Percentiles rank a stretch among this genome's conserved stretches.
phyloP scores from a whole-genome alignment of 352 stramenopile species.

The Globisporangium takayamanum region DNA sequence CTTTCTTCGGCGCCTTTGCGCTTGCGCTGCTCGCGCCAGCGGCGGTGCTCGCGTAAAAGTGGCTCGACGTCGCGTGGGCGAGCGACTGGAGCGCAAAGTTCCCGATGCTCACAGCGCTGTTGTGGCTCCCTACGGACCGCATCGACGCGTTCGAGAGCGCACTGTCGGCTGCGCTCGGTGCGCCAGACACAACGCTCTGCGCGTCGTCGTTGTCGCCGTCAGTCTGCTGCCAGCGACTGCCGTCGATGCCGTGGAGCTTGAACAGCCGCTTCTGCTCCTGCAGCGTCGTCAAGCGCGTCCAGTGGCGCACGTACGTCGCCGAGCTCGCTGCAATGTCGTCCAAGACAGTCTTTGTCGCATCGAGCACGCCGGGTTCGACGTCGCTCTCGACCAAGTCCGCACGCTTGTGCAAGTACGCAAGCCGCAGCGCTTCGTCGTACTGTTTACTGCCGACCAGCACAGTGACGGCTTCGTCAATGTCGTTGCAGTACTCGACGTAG shows the following conservation, averaged over 20 bases:
- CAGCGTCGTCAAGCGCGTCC: constrained; percentile 54
- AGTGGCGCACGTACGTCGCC: constrained; percentile 42
- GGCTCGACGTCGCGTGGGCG: constrained; percentile 46
- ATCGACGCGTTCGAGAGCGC: constrained; percentile 55
- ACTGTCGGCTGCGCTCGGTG: constrained; percentile 46
- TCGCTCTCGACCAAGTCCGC: constrained; percentile 67
- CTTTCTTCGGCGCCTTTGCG: constrained; percentile 27
- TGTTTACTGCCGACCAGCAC: constrained; percentile 52
- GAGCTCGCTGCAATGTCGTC: constrained; percentile 45
- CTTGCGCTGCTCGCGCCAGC: not conserved
- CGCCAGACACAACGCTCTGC: constrained; percentile 36
- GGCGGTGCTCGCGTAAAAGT: constrained; percentile 38
- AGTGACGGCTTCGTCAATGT: constrained; percentile 66
- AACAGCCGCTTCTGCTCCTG: constrained; percentile 76
- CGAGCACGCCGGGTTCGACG: constrained; percentile 49
- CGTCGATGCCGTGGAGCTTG: constrained; percentile 71
- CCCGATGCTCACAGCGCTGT: constrained; percentile 52
- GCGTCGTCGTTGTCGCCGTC: constrained; percentile 25
- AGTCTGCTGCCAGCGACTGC: constrained; percentile 35
- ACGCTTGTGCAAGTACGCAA: constrained; percentile 50
- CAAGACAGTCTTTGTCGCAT: constrained; percentile 30
- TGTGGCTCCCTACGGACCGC: constrained; percentile 75
- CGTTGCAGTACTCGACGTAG: constrained; percentile 68
- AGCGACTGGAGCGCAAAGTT: constrained; percentile 67
- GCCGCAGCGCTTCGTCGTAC: constrained; percentile 50